Evolutionary conservation across 495 filamentous ascomycete species (phyloP), one percentile per base, ranked within the genome.

Genomic region (Annulohypoxylon stygium): DNA sequence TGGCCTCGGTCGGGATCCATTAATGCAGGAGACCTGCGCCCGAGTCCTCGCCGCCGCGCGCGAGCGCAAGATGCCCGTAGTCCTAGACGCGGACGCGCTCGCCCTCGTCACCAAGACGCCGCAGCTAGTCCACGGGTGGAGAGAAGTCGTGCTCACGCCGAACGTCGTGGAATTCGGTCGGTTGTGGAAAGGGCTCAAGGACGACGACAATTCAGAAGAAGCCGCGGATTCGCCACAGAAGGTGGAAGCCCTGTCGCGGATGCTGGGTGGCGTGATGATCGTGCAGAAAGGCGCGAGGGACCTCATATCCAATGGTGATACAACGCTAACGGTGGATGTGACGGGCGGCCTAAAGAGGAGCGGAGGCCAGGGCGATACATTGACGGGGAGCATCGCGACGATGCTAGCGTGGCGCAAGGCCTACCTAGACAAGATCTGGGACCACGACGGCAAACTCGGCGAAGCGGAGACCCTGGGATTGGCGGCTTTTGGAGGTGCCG

Each of bases 351-450:
- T 89, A 75, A 99, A 99, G 88, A 85, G 96, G 64, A 95, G 91
- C 61, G 97, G 96, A 45, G 96, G 96, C 2, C 96, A 99, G 79
- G 96, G 96, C 9, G 96, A 99, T 83, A 99, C 96, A 9, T 83
- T 99, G 73, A 99, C 96, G 3, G 96, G 96, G 7, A 90, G 89
- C 55, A 84, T 99, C 71, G 96, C 90, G 2, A 98, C 96, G 12
- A 85, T 99, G 70, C 79, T 99, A 69, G 94, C 89, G 18, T 99
- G 94, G 90, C 82, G 95, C 66, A 90, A 90, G 75, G 93, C 93
- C 25, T 99, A 99, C 81, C 85, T 92, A 59, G 90, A 97, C 61
- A 84, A 85, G 51, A 69, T 97, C 12, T 99, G 96, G 96, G 92
- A 95, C 65, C 87, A 90, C 75, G 88, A 87, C 7, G 85, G 84